These are phyloP conservation scores for Crithidia fasciculata DNA, from an alignment of 208 protist species.

Conservation along the genomic window DNA sequence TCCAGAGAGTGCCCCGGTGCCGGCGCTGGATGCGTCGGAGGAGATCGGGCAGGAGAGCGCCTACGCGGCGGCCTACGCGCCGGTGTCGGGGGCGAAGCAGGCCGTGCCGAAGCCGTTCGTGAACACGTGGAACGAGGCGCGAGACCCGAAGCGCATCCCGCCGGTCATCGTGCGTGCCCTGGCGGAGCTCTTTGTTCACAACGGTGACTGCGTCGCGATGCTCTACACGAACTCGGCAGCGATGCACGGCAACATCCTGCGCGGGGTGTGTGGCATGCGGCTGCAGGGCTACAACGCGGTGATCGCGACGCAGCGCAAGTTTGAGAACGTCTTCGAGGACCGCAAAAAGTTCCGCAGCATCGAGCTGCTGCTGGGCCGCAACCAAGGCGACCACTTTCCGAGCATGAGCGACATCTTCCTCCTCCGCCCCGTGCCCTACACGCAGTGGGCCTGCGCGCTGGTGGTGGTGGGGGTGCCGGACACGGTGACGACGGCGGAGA, in stretches of 20 bases:
- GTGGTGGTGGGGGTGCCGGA: constrained; percentile 53
- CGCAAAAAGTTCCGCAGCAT: constrained; percentile 77
- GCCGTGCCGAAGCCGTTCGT: constrained; percentile 62
- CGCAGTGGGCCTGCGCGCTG: constrained; percentile 66
- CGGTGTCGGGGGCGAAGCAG: constrained; percentile 49
- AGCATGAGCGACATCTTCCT: constrained; percentile 74
- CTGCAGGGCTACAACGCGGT: constrained; percentile 75
- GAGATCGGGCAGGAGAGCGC: constrained; percentile 34
- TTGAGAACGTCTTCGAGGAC: constrained; percentile 90
- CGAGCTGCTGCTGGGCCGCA: constrained; percentile 79
- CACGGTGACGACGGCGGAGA: constrained; percentile 27
- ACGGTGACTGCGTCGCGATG: constrained; percentile 90
- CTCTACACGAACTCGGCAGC: constrained; percentile 94
- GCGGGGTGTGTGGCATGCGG: constrained; percentile 75
- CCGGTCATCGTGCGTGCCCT: constrained; percentile 57
- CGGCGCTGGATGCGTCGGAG: constrained; percentile 52
- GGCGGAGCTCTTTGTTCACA: constrained; percentile 80
- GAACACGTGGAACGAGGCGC: constrained; percentile 73
- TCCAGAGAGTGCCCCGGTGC: constrained; percentile 50
- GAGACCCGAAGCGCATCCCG: constrained; percentile 56
- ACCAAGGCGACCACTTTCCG: constrained; percentile 72
- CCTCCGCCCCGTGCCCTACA: constrained; percentile 61
- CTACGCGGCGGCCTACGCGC: constrained; percentile 42
- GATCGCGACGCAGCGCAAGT: constrained; percentile 83
- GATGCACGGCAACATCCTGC: constrained; percentile 92